Conservation (phyloP, 2,329 filamentous ascomycete genomes). For the Trichoderma asperellum region DNA sequence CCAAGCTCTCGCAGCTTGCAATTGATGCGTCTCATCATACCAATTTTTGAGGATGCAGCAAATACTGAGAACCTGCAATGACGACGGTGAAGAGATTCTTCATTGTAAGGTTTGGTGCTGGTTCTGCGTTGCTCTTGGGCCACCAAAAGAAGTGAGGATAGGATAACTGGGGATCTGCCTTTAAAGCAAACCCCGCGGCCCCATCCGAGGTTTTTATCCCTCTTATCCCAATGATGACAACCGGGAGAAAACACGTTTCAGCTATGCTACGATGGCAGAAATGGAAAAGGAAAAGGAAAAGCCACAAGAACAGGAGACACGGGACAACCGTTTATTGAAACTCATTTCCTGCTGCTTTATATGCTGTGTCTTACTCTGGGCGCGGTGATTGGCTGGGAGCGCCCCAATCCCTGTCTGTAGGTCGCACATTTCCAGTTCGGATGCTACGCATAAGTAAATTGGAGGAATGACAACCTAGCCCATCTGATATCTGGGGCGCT, state of each 20-base stretch:
- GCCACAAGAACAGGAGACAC: slow-evolving; percentile 1
- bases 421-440: not conserved
- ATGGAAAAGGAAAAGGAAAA: not conserved
- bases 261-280: not conserved
- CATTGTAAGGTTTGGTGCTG: slow-evolving; percentile 31
- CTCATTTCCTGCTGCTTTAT: not conserved
- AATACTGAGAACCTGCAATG: slow-evolving; percentile 45
- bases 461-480: not conserved
- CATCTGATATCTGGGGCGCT: not conserved
- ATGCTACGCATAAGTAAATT: not conserved
- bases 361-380: slow-evolving; percentile 15
- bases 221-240: not conserved
- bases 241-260: not conserved
- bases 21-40: slow-evolving; percentile 33
- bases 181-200: slow-evolving; percentile 1
- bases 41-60: slow-evolving; percentile 46
- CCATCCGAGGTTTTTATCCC: slow-evolving; percentile 19
- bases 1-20: not conserved
- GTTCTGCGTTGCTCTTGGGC: not conserved
- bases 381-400: slow-evolving; percentile 9
- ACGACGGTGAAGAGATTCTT: slow-evolving; percentile 44
- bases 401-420: not conserved
- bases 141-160: not conserved
- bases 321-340: not conserved
- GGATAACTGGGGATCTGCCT: not conserved